Evolutionary conservation across 164 flowering plant species (phyloP).

Genomic region (Berberis thunbergii): DNA sequence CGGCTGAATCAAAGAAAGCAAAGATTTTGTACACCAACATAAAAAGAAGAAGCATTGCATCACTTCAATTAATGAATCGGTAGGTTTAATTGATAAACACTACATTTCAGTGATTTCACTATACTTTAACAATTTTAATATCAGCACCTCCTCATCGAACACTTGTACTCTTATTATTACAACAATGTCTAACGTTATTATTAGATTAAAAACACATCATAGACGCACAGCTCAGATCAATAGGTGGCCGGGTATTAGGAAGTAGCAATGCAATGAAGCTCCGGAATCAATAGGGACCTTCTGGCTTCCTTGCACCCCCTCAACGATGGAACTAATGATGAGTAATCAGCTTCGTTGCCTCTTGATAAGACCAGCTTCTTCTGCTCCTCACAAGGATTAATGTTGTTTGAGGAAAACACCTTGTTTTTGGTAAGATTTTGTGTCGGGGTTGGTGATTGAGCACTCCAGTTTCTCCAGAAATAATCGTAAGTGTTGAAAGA

Average conservation of each 20-base stretch:
- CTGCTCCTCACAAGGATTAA: slow-evolving; percentile 6
- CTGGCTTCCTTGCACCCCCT: slow-evolving; percentile 50
- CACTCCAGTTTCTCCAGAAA: slow-evolving; percentile 30
- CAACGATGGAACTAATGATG: slow-evolving; percentile 15
- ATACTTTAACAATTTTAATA: background rate
- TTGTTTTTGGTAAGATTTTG: slow-evolving; percentile 5
- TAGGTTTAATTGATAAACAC: background rate
- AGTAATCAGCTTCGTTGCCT: slow-evolving; percentile 28
- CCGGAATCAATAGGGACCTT: slow-evolving; percentile 43
- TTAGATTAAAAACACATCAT: background rate
- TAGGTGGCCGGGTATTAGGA: slow-evolving; percentile 21
- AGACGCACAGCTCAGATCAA: background rate
- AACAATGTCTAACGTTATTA: background rate
- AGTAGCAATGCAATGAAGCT: slow-evolving; percentile 70
- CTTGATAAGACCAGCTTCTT: slow-evolving; percentile 12
- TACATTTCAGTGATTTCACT: background rate
- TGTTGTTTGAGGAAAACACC: slow-evolving; percentile 9
- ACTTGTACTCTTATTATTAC: background rate
- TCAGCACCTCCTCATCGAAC: no score
- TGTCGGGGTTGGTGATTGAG: background rate
- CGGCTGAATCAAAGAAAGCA: slow-evolving; percentile 3
- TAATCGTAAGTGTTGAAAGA: slow-evolving; percentile 53
- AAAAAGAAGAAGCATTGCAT: background rate
- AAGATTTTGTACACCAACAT: background rate
- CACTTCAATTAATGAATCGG: background rate